Evolutionary conservation across 2,329 filamentous ascomycete genomes (phyloP), one percentile per base, ranked within the genome.

Genomic region (Pseudovirgaria hyperparasitica): DNA sequence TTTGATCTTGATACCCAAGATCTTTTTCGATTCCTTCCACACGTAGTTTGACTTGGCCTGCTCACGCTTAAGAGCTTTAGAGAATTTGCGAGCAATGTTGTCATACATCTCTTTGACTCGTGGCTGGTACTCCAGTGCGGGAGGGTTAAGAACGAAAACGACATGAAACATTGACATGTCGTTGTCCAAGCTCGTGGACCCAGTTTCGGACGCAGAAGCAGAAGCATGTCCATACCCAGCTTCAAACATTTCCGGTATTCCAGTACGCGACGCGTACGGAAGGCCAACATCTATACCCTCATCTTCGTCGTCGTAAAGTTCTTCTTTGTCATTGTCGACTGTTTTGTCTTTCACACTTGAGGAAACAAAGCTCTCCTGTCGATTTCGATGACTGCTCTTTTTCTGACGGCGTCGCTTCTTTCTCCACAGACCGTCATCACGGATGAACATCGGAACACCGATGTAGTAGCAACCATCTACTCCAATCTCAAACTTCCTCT

Each of bases 91-190:
- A 37, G 86, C 78, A 20, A 96, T 77, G 49, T 93, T 81, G 28
- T 81, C 68, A 50, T 93, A 93, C 47, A 94, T 76, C 37, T 92
- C 81, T 22, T 78, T 70, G 23, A 92, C 62, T 9, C 70, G 62
- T 45, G 62, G 65, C 30, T 81, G 79, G 38, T 79, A 75, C 46
- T 93, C 81, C 30, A 86, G 64, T 27, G 76, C 72, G 26, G 76
- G 77, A 3, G 85, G 81, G 39, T 82, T 79, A 37, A 94, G 62
- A 26, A 93, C 81, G 51, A 96, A 96, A 14, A 96, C 85, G 8
- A 94, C 70, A 51, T 94, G 92, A 57, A 98, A 98, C 87, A 96
- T 96, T 36, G 77, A 85, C 81, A 96, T 86, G 48, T 81, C 76
- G n/a, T 33, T n/a, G n/a, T n/a, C n/a, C n/a, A n/a, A n/a, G n/a